These are phyloP conservation scores for Wickerhamomyces sp. DNA, from an alignment of 1,139 yeast species.

Conservation along the genomic window DNA sequence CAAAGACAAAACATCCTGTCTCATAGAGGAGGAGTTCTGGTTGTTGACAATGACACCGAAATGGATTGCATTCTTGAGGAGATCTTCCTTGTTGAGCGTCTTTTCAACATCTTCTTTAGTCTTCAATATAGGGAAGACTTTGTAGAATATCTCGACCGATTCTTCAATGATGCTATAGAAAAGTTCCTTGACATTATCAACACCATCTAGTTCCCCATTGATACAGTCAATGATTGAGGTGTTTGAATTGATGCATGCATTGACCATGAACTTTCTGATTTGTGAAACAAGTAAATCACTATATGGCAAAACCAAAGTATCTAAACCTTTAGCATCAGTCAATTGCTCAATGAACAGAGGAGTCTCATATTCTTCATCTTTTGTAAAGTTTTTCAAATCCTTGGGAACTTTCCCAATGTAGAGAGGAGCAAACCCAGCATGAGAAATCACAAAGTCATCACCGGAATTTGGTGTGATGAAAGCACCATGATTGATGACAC, in stretches of 20 bases:
- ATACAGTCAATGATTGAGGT: conserved; percentile 71
- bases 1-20: conserved; percentile 65
- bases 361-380: conserved; percentile 19
- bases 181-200: conserved; percentile 32
- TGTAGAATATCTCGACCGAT: conserved; percentile 31
- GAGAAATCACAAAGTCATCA: conserved; percentile 38
- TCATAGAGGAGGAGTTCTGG: conserved; percentile 78
- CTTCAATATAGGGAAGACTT: conserved; percentile 25
- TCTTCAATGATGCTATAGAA: conserved; percentile 49
- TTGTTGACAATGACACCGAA: conserved; percentile 42
- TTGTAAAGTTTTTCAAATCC: conserved; percentile 12
- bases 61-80: conserved; percentile 40
- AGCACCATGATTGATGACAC: conserved; percentile 82
- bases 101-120: conserved; percentile 20
- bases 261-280: conserved; percentile 70
- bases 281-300: conserved; percentile 59
- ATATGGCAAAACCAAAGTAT: conserved; percentile 42
- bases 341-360: conserved; percentile 26
- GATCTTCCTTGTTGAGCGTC: conserved; percentile 37
- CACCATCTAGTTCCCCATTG: conserved; percentile 61
- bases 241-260: conserved; percentile 78
- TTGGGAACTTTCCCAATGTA: conserved; percentile 44
- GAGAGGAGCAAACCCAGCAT: conserved; percentile 64
- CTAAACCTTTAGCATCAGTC: conserved; percentile 29
- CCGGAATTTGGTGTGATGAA: conserved; percentile 33